These are phyloP conservation scores for Candida sp. DNA, from an alignment of 1,139 yeast genomes.

Conservation along the genomic window DNA sequence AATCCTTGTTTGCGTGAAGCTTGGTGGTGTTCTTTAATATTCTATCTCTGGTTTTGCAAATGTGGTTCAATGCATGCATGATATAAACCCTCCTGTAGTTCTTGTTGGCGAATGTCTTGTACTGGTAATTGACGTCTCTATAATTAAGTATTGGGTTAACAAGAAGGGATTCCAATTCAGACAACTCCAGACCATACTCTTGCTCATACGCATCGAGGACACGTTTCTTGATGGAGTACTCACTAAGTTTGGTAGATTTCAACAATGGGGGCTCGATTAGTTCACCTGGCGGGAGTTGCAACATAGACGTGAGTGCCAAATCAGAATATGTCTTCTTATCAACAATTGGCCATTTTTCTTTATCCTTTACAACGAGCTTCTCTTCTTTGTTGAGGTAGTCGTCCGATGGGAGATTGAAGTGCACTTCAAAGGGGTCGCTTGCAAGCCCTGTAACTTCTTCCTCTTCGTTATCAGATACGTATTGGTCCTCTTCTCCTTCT, in stretches of 20 bases:
- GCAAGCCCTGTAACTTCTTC: constrained; percentile 19
- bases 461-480: constrained; percentile 19
- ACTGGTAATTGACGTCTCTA: constrained; percentile 72
- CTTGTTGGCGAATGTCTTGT: constrained; percentile 38
- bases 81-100: constrained; percentile 68
- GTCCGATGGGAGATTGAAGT: constrained; percentile 62
- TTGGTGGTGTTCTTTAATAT: constrained; percentile 76
- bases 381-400: constrained; percentile 43
- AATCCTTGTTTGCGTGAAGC: constrained; percentile 49
- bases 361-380: constrained; percentile 18
- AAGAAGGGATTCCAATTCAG: constrained; percentile 28
- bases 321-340: constrained; percentile 20
- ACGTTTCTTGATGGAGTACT: constrained; percentile 33
- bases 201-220: constrained; percentile 28
- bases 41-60: constrained; percentile 84
- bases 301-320: constrained; percentile 23
- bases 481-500: constrained; percentile 21
- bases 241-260: constrained; percentile 11
- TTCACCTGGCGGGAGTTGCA: constrained; percentile 36
- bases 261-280: constrained; percentile 16
- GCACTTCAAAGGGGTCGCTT: constrained; percentile 75
- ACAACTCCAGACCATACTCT: constrained; percentile 18
- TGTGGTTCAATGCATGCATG: constrained; percentile 80
- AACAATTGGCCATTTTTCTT: constrained; percentile 30
- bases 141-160: constrained; percentile 73